phyloP scores from a whole-genome alignment of 768 basidiomycete species.

The Clavulina sp. region DNA sequence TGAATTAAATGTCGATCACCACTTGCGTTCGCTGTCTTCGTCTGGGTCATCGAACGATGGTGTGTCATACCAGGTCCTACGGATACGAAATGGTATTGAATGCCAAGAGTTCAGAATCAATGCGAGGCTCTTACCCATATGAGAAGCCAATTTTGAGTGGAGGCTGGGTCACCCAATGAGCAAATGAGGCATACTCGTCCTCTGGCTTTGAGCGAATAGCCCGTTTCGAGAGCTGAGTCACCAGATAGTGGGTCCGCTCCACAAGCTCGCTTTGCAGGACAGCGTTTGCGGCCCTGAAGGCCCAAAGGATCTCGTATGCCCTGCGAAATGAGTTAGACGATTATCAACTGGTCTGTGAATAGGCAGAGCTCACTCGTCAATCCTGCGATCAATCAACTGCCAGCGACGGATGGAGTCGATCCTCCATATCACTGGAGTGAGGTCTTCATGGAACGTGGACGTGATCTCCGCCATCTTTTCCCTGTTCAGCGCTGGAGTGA shows the following conservation, averaged over 20 bases:
- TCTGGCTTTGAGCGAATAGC: background rate
- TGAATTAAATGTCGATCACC: too few relatives aligned
- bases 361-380: conserved; percentile 3
- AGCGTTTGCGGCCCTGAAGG: background rate
- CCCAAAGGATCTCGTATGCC: conserved; percentile 1
- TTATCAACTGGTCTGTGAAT: conserved; percentile 1
- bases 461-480: background rate
- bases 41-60: too few relatives aligned
- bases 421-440: background rate
- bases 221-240: background rate
- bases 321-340: background rate
- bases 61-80: too few relatives aligned
- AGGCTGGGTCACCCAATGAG: background rate
- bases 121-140: background rate
- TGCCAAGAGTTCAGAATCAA: too few relatives aligned
- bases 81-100: too few relatives aligned
- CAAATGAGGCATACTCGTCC: background rate
- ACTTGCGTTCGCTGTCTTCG: too few relatives aligned
- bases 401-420: background rate
- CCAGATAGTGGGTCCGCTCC: background rate
- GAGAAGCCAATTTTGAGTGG: background rate
- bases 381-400: background rate
- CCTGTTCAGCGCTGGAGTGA: background rate
- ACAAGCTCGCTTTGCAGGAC: background rate
- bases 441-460: background rate